These are phyloP conservation scores for Penicillium samsonianum DNA, from an alignment of 495 filamentous ascomycete genomes.

Conservation along the genomic window DNA sequence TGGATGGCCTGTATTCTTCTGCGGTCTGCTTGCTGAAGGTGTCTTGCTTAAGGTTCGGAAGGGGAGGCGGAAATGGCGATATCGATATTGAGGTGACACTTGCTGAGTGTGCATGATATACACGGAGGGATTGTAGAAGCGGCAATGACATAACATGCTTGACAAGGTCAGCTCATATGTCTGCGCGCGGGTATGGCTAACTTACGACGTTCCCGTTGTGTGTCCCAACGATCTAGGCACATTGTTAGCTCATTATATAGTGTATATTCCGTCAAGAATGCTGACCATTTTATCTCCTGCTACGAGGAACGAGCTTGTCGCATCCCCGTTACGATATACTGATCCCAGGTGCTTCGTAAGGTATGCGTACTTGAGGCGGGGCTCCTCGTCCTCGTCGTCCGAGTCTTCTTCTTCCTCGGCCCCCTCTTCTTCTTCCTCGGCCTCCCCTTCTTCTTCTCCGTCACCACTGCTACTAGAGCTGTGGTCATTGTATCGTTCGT, in stretches of 20 bases:
- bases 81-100: slow-evolving; percentile 87
- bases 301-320: slow-evolving; percentile 84
- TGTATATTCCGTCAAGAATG: neutral
- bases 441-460: slow-evolving; percentile 36
- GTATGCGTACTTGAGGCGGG: slow-evolving; percentile 86
- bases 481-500: slow-evolving; percentile 20
- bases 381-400: slow-evolving; percentile 93
- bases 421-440: slow-evolving; percentile 36
- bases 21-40: slow-evolving; percentile 43
- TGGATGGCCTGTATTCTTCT: slow-evolving; percentile 48
- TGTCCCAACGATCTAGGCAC: slow-evolving; percentile 78
- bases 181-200: slow-evolving; percentile 18
- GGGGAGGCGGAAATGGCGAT: slow-evolving; percentile 82
- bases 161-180: slow-evolving; percentile 24
- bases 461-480: slow-evolving; percentile 30
- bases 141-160: slow-evolving; percentile 87
- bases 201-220: slow-evolving; percentile 97
- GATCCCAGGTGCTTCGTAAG: slow-evolving; percentile 75
- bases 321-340: slow-evolving; percentile 92
- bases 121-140: slow-evolving; percentile 71
- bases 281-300: slow-evolving; percentile 95
- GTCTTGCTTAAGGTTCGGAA: slow-evolving; percentile 59
- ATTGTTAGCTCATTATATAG: slow-evolving; percentile 19
- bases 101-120: slow-evolving; percentile 89
- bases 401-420: slow-evolving; percentile 61